These are phyloP conservation scores for Pseudohalonectria lignicola DNA, from an alignment of 2,329 filamentous ascomycete species.

Conservation along the genomic window DNA sequence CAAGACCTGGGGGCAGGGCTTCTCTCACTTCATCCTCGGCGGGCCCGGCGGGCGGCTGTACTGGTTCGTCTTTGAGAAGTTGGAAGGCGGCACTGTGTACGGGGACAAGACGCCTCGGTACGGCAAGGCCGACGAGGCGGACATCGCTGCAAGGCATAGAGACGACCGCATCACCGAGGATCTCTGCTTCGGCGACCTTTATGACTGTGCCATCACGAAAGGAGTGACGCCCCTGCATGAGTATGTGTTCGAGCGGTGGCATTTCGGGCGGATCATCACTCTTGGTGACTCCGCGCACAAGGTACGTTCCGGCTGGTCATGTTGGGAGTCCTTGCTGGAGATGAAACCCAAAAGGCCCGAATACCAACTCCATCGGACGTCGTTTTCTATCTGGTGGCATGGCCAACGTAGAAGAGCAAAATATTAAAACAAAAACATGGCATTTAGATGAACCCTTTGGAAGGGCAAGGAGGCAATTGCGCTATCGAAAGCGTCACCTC, in stretches of 20 bases:
- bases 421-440: no score
- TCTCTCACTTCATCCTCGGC: conserved; percentile 7
- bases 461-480: conserved; percentile 14
- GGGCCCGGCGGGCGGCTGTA: conserved; percentile 9
- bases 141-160: conserved; percentile 1
- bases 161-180: conserved; percentile 6
- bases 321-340: no score
- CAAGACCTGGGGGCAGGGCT: conserved; percentile 1
- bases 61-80: conserved; percentile 9
- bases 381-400: no score
- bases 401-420: no score
- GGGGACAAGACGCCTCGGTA: conserved; percentile 8
- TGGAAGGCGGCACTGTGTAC: conserved; percentile 3
- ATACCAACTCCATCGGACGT: no score
- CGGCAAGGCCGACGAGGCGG: conserved; percentile 6
- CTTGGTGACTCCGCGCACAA: conserved; percentile 23
- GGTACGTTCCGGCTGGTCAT: neutral
- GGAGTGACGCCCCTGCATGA: conserved; percentile 22
- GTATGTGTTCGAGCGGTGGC: conserved; percentile 20
- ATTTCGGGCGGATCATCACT: conserved; percentile 16
- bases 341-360: no score
- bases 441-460: conserved; percentile 13
- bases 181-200: conserved; percentile 7
- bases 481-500: conserved; percentile 13
- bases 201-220: conserved; percentile 7